Percentiles rank a stretch among this genome's conserved stretches.
Evolutionary conservation across 2,329 filamentous ascomycete species (phyloP).

Genomic region (Polychaeton citri): DNA sequence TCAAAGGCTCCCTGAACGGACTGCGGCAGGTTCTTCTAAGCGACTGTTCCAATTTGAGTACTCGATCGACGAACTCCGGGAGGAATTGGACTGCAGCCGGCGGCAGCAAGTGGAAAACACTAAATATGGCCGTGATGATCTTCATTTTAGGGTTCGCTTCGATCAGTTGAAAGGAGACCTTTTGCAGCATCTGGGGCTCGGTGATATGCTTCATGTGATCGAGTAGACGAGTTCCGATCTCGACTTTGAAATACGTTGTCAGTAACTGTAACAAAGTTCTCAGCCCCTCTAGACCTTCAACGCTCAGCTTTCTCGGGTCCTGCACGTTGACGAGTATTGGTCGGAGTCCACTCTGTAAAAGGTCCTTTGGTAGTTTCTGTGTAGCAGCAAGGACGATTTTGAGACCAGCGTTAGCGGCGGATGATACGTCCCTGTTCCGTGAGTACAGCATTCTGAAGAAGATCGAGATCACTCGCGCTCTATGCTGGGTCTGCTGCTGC

Average conservation of each 20-base stretch:
- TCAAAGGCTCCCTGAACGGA: conserved; percentile 79
- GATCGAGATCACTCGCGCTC: conserved; percentile 63
- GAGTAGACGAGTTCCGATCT: conserved; percentile 84
- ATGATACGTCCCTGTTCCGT: conserved; percentile 80
- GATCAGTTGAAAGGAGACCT: conserved; percentile 86
- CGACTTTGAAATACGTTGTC: conserved; percentile 98
- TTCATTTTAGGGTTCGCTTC: conserved; percentile 91
- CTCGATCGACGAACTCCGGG: conserved; percentile 74
- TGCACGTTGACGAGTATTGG: conserved; percentile 95
- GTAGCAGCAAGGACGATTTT: conserved; percentile 78
- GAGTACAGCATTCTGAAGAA: conserved; percentile 98
- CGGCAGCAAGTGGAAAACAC: conserved; percentile 93
- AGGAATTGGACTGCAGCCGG: conserved; percentile 83
- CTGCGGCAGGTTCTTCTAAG: conserved; percentile 79
- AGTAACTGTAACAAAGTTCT: conserved; percentile 79
- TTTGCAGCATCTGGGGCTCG: conserved; percentile 65
- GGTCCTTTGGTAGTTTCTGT: conserved; percentile 84
- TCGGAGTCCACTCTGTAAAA: conserved; percentile 83
- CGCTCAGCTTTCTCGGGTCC: conserved; percentile 78
- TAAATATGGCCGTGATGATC: conserved; percentile 85
- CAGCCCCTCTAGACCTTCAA: conserved; percentile 80
- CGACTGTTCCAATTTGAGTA: conserved; percentile 76
- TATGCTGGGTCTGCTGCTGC: conserved; percentile 46
- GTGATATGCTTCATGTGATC: conserved; percentile 90
- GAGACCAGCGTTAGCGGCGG: conserved; percentile 81